Base-by-base conservation (phyloP, 2,329 filamentous ascomycete species). In the Torrubiella hemipterigena region DNA sequence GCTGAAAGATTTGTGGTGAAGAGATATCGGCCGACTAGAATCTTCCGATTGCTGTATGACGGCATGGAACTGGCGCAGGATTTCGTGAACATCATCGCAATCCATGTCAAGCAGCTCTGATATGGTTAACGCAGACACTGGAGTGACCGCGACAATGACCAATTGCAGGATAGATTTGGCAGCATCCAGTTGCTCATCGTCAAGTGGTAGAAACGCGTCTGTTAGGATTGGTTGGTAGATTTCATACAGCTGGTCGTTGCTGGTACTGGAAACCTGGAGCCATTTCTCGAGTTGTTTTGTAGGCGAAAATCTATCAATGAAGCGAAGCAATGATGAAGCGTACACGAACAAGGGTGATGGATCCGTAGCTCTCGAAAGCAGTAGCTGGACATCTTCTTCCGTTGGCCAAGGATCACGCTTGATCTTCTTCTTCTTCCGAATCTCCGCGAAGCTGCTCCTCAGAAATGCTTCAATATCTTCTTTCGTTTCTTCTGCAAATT, bases 1-100 rank as follows among this genome's bases (percentile, higher is more conserved):
- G 14, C 28, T 23, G 21, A 37, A 37, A 17, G 35, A 37, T 20
- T 34, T 32, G 13, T 37, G 31, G 12, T 31, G 19, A 12, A 37
- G n/a, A 15, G 17, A 7, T 8, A 34, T 12, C 7, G 31, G 24
- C 9, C 8, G 4, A 12, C 20, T 11, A 9, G 12, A 9, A 6
- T 32, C 25, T 8, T 6, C 14, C 5, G 31, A 20, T 22, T 22
- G 20, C 8, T 22, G 20, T n/a, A 22, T 8, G 20, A 22, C 20
- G 20, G 20, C 20, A 22, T 22, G 20, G n/a, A 22, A 22, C n/a
- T 22, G 20, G 8, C 20, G 20, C n/a, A 22, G 8, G n/a, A 22
- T 22, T 8, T 22, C 5, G 31, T 13, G 18, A 17, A 3, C 8
- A 37, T 29, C 3, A n/a, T 24, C 6, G 31, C 19, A 17, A 26